phyloP scores from a whole-genome alignment of 371 early-diverging fungal genomes.

The Mucor lusitanicus region DNA sequence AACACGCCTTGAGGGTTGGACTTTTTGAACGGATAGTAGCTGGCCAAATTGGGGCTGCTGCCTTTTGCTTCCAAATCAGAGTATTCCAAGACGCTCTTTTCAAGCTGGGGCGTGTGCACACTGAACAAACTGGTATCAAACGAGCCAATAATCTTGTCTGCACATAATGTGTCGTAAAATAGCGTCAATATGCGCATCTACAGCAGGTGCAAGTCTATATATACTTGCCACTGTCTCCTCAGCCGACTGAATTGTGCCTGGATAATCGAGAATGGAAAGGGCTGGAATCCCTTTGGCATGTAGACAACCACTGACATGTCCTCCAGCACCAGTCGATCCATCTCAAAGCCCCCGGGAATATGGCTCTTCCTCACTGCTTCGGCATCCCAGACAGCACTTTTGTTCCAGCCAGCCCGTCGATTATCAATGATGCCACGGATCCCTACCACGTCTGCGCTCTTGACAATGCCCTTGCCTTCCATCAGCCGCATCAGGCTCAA shows the following conservation, averaged over 20 bases:
- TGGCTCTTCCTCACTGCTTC: slow-evolving; percentile 60
- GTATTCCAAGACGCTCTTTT: slow-evolving; percentile 43
- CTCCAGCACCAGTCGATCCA: slow-evolving; percentile 66
- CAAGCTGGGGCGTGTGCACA: slow-evolving; percentile 80
- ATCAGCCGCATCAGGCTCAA: slow-evolving; percentile 89
- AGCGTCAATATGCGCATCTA: slow-evolving; percentile 27
- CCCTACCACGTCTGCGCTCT: slow-evolving; percentile 80
- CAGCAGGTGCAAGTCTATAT: neutral
- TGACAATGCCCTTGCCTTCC: slow-evolving; percentile 87
- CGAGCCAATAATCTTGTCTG: slow-evolving; percentile 88
- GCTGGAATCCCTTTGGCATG: slow-evolving; percentile 74
- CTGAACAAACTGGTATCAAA: slow-evolving; percentile 93
- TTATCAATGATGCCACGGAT: slow-evolving; percentile 90
- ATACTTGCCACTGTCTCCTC: slow-evolving; percentile 85
- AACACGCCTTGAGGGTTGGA: slow-evolving; percentile 45
- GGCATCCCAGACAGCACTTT: slow-evolving; percentile 59
- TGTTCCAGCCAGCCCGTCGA: slow-evolving; percentile 79
- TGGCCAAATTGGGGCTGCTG: slow-evolving; percentile 25
- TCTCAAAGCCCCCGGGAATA: slow-evolving; percentile 81
- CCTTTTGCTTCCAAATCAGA: slow-evolving; percentile 24
- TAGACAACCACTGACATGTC: slow-evolving; percentile 30
- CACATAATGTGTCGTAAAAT: slow-evolving; percentile 86
- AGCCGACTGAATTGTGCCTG: slow-evolving; percentile 81
- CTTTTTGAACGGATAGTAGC: slow-evolving; percentile 39
- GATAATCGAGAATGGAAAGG: slow-evolving; percentile 87